A percentile compares a stretch with the other conserved stretches of the same genome.
Conservation (phyloP, 2,329 filamentous ascomycete genomes). For the Scedosporium apiospermum region DNA sequence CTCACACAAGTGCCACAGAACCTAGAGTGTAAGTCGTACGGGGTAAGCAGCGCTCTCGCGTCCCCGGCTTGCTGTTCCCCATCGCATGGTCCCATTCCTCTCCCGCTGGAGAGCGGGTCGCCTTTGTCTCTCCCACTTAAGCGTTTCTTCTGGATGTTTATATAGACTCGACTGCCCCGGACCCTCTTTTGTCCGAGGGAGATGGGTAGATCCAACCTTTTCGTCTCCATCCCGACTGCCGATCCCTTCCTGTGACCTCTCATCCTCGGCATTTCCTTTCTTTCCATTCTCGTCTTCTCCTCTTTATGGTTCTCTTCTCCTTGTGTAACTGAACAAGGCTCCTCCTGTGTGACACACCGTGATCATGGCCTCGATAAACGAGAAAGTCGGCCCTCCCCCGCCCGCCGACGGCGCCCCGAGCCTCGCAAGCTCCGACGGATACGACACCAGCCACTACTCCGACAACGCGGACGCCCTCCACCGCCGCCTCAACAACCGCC, state of each 20-base stretch:
- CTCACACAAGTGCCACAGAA: too few species aligned
- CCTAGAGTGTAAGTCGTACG: too few species aligned
- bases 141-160: too few species aligned
- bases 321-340: too few species aligned
- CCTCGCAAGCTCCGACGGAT: neutral
- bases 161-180: too few species aligned
- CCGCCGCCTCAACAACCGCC: constrained; percentile 41
- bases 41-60: too few species aligned
- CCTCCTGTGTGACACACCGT: too few species aligned
- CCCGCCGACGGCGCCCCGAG: neutral
- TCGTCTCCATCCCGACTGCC: neutral
- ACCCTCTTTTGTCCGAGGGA: neutral
- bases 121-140: too few species aligned
- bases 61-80: too few species aligned
- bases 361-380: neutral
- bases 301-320: neutral
- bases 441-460: neutral
- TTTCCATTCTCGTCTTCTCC: neutral
- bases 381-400: neutral
- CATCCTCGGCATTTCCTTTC: neutral
- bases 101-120: too few species aligned
- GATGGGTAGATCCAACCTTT: neutral
- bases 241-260: neutral
- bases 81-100: too few species aligned
- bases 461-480: constrained; percentile 30